Evolutionary conservation across 192 early-diverging fungal species (phyloP), one percentile per base, ranked within the genome.

Genomic region (Umbelopsis sp.): DNA sequence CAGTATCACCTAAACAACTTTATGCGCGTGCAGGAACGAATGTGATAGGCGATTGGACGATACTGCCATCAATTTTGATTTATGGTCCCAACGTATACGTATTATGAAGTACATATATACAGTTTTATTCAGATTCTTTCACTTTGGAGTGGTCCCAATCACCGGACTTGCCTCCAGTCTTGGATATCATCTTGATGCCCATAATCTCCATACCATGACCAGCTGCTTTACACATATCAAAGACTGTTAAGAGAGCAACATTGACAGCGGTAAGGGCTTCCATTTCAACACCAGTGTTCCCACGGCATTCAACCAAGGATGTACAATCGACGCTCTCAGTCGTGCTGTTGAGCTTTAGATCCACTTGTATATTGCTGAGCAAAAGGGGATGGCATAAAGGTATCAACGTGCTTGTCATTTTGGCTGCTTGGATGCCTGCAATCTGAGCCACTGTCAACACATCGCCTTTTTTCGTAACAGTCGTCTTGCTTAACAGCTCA

Each of bases 151-250:
- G 37, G 6, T 41, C 37, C 73, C 82, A 90, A 8, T 52, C 30
- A 0, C 92, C 95, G 68, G 89, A 91, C 71, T 92, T 92, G 8
- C 97, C 97, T 6, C 97, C 97, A 1, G 88, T 80, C 77, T 98
- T 98, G 58, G 85, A 77, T 21, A 91, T 77, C 0, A 98, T 89
- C 4, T 89, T 75, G 41, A 97, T 82, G 46, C 87, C 83, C 27
- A 84, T 81, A 72, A 98, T 95, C 23, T 77, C 74, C 84, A 96
- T 96, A n/a, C 78, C 81, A 68, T 94, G 93, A 44, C 89, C 86
- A 9, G 91, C 93, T 1, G 94, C 93, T 72, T 98, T 98, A 78
- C 92, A 97, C 97, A 98, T 98, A 74, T 98, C 97, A 85, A 90
- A 97, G 1, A 98, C 88, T 2, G 97, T 96, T 61, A 94, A 78